Base-by-base conservation (phyloP, 129 eudicot genomes). In the Gnaphalium uliginosum region DNA sequence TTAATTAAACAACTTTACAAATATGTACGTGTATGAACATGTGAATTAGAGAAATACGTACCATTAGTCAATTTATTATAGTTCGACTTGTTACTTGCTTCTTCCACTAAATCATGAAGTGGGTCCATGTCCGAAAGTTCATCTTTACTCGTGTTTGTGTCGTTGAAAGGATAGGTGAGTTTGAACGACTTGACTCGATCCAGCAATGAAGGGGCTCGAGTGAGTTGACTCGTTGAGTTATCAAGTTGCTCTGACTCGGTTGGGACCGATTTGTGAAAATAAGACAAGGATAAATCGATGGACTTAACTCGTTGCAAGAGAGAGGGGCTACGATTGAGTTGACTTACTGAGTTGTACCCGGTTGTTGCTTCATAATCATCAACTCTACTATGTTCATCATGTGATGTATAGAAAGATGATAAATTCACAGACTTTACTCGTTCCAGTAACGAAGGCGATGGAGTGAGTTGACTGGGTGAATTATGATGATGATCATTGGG, bases 251-350 rank as follows among this genome's bases (percentile, higher is more conserved):
- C 59, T 0, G 69, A 79, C 81, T 30, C 88, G 8, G n/a, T 10
- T 14, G 26, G 67, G 35, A 19, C 33, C 27, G 39, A 15, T 25
- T 0, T 39, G 39, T 72, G 62, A 21, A 72, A 72, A 37, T 76
- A 71, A 25, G 77, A 53, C 61, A 63, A 63, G 8, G 89, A 85
- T 27, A 83, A 59, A 56, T 78, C 79, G 17, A 85, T 48, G 64
- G 88, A 85, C 65, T 29, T 85, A 69, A 86, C 90, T 65, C 90
- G 90, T 24, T 81, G 66, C 35, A 88, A 71, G 5, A 87, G 74
- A n/a, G 90, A 84, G 5, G 86, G 84, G 4, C 66, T 9, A 32
- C 65, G 83, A 68, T 18, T 21, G 77, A 81, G 84, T 29, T 75
- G 82, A 69, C 54, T 59, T 65, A 43, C 19, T 10, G 86, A 61